phyloP scores from a whole-genome alignment of 2,329 filamentous ascomycete genomes.

The Neurospora crassa region DNA sequence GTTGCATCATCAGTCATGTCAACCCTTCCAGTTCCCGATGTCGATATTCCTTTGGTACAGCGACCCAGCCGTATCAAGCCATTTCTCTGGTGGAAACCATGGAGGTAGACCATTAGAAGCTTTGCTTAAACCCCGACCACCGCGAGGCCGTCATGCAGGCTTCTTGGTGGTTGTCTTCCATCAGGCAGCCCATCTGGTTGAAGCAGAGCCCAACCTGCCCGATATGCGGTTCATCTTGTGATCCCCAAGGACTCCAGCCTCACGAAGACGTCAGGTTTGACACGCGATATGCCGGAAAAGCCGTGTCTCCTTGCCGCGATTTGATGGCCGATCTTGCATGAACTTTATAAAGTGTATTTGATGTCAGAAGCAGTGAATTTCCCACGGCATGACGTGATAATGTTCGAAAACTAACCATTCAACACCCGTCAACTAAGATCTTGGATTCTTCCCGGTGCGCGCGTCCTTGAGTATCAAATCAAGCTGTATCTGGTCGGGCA shows the following conservation, averaged over 20 bases:
- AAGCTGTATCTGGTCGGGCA: neutral
- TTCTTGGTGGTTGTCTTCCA: neutral
- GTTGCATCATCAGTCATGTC: neutral
- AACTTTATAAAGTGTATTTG: neutral
- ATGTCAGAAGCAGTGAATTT: neutral
- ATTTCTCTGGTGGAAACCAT: neutral
- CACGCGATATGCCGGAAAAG: neutral
- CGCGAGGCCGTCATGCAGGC: neutral
- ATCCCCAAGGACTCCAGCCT: neutral
- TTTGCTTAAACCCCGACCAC: neutral
- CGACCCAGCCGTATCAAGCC: neutral
- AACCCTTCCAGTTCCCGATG: neutral
- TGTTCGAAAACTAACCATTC: neutral
- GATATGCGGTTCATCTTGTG: neutral
- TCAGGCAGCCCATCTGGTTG: neutral
- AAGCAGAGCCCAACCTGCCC: neutral
- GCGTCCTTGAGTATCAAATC: neutral
- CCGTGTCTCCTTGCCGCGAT: neutral
- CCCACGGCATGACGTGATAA: neutral
- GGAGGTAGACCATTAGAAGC: neutral
- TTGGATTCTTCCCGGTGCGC: neutral
- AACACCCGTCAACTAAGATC: neutral
- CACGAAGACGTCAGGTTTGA: neutral
- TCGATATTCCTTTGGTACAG: neutral
- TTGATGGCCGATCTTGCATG: neutral